Evolutionary conservation across 495 filamentous ascomycete genomes (phyloP), one percentile per base, ranked within the genome.

Genomic region (Aspergillus ellipticus): DNA sequence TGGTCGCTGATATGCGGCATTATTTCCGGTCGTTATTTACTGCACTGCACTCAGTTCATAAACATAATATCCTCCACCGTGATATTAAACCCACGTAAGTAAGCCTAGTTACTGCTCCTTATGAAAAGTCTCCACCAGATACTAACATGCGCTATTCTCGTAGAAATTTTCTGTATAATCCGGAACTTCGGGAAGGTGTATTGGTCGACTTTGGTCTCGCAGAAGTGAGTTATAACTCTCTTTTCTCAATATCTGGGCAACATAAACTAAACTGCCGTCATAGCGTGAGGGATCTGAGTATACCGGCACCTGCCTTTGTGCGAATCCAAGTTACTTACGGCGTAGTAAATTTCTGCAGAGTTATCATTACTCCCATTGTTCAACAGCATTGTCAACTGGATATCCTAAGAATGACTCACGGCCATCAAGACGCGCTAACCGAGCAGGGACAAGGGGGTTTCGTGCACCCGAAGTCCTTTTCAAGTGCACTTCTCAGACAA

Each of bases 401-500:
- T 93, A 93, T 63, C 90, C 87, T 0, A 90, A 92, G 66, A 88
- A 89, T 55, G 94, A 98, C 65, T 85, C 83, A 15, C 83, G 94
- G n/a, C 85, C 89, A 0, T 91, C 92, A 39, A 82, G 90, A 20
- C 85, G 94, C 28, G 94, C 94, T 19, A 98, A 98, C 70, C 84
- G 94, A 47, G 94, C 94, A 13, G 94, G 94, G n/a, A 98, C 94
- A 13, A 79, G 94, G 58, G 94, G 94, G 2, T 98, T 98, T 69
- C 87, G 94, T 21, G 95, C 94, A 0, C 94, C 94, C 41, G 94
- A 98, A 69, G 94, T 98, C 15, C 81, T 98, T 0, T 88, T 98
- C 71, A 98, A 98, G 71, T 98, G 94, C 70, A 97, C 95, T 1
- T 86, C 88, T 39, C 94, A 98, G 70, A 96, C 88, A n/a, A 91